phyloP scores from a whole-genome alignment of 306 rosid species.

The Inga laurina region DNA sequence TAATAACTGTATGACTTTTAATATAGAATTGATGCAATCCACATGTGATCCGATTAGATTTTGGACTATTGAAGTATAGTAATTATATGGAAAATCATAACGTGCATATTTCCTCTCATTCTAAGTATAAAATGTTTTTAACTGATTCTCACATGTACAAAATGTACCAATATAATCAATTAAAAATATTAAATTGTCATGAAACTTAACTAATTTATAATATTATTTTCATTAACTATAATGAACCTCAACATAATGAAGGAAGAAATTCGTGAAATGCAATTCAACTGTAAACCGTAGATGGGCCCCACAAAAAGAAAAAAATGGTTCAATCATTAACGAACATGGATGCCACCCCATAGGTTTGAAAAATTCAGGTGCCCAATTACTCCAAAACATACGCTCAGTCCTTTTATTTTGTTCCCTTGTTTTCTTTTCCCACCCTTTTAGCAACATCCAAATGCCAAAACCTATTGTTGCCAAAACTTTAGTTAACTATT shows the following conservation, averaged over 20 bases:
- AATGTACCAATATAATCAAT: too few species aligned
- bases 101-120: neutral
- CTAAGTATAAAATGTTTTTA: too few species aligned
- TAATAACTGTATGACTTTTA: neutral
- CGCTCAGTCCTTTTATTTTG: too few species aligned
- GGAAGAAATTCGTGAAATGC: neutral
- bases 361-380: constrained; percentile 45
- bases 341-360: constrained; percentile 95
- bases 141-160: too few species aligned
- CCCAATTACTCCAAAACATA: neutral
- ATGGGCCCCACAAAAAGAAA: neutral
- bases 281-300: neutral
- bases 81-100: neutral
- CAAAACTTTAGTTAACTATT: too few species aligned
- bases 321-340: constrained; percentile 52
- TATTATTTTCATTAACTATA: too few species aligned
- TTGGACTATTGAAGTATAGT: neutral
- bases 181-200: too few species aligned
- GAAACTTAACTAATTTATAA: too few species aligned
- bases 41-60: neutral
- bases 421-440: too few species aligned
- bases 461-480: too few species aligned
- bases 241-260: too few species aligned
- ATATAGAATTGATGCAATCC: neutral
- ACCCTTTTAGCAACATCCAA: too few species aligned